Conservation (phyloP, 768 basidiomycete species). For the Lentinus brumalis region DNA sequence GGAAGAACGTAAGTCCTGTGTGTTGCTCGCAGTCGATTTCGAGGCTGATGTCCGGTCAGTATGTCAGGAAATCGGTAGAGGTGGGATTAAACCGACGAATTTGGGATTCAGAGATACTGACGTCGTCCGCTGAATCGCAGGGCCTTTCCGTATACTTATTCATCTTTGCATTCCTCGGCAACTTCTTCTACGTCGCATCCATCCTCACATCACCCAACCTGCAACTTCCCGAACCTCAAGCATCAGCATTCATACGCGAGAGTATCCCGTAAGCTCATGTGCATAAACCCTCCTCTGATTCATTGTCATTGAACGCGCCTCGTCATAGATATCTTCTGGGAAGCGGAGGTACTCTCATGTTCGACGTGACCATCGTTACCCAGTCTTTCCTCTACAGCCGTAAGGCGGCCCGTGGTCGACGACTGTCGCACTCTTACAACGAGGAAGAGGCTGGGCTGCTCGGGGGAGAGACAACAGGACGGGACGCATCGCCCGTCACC, state of each 20-base stretch:
- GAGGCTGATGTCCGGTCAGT: slow-evolving; percentile 48
- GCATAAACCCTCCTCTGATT: background rate
- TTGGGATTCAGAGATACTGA: background rate
- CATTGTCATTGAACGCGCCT: background rate
- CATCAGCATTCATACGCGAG: slow-evolving; percentile 71
- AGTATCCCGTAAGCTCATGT: slow-evolving; percentile 72
- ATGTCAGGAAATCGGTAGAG: slow-evolving; percentile 87
- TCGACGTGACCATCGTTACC: slow-evolving; percentile 88
- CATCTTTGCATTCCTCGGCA: slow-evolving; percentile 91
- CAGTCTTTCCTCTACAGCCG: slow-evolving; percentile 80
- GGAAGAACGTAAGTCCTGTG: slow-evolving; percentile 86
- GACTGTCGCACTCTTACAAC: slow-evolving; percentile 17
- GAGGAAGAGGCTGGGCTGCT: slow-evolving; percentile 36
- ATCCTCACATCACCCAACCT: slow-evolving; percentile 78
- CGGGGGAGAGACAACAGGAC: slow-evolving; percentile 23
- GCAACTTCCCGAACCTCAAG: slow-evolving; percentile 55
- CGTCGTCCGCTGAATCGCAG: slow-evolving; percentile 35
- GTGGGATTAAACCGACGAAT: slow-evolving; percentile 34
- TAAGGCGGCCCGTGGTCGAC: slow-evolving; percentile 27
- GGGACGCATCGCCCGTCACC: slow-evolving; percentile 21
- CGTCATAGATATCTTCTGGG: slow-evolving; percentile 82
- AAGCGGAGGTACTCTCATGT: slow-evolving; percentile 89
- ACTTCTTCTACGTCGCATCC: slow-evolving; percentile 89
- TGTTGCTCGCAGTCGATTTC: background rate
- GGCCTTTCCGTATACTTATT: slow-evolving; percentile 95